A percentile compares a stretch with the other conserved stretches of the same genome.
These are phyloP conservation scores for Fraxinus dipetala DNA, from an alignment of 305 asterid species.

Conservation along the genomic window DNA sequence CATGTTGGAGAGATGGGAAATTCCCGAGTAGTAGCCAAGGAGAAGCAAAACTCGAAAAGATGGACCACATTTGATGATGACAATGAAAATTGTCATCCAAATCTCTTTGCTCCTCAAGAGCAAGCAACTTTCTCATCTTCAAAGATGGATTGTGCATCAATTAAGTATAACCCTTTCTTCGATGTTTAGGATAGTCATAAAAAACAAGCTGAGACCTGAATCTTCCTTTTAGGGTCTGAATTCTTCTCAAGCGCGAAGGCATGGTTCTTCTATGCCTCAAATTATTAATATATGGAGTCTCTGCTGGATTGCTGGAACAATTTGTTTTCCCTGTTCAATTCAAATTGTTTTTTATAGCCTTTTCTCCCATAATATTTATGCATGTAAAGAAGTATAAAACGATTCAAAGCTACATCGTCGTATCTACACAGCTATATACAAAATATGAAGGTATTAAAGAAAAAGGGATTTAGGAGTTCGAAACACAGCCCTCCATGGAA, in stretches of 20 bases:
- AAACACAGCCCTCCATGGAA: constrained; percentile 33
- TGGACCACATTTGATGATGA: constrained; percentile 66
- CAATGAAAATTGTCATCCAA: constrained; percentile 57
- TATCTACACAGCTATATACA: constrained; percentile 27
- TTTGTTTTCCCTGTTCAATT: neutral
- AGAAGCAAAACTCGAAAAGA: constrained; percentile 34
- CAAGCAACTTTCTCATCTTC: constrained; percentile 37
- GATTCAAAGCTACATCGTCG: neutral
- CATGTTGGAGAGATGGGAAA: constrained; percentile 63
- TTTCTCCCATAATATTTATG: neutral
- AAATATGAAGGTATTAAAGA: constrained; percentile 28
- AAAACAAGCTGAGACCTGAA: constrained; percentile 37
- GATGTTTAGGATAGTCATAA: constrained; percentile 35
- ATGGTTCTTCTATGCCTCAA: constrained; percentile 24
- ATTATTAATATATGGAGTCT: neutral
- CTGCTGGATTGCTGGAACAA: constrained; percentile 13
- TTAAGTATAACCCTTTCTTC: constrained; percentile 69
- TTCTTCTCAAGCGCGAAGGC: neutral
- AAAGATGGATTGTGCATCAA: constrained; percentile 33
- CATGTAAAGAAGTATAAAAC: neutral
- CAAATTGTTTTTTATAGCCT: neutral
- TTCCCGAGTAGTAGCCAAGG: constrained; percentile 19
- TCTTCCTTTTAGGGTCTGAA: constrained; percentile 14
- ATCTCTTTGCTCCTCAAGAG: constrained; percentile 51
- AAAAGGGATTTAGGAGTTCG: constrained; percentile 30